These are phyloP conservation scores for Ambrosiella cleistominuta DNA, from an alignment of 2,329 filamentous ascomycete species.

Conservation along the genomic window DNA sequence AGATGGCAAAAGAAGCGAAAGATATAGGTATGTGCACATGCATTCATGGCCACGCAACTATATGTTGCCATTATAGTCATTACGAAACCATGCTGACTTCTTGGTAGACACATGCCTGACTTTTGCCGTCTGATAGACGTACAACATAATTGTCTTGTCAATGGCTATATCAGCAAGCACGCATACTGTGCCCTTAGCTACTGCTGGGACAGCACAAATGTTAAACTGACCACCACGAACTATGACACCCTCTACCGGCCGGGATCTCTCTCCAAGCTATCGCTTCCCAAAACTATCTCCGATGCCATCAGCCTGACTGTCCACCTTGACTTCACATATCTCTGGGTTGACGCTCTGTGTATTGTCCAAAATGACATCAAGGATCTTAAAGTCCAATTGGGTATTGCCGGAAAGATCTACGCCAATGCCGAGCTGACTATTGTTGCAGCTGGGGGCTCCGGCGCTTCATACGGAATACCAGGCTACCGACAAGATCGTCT, in stretches of 20 bases:
- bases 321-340: neutral
- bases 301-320: neutral
- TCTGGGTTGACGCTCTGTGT: constrained; percentile 2
- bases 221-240: neutral
- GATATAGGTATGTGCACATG: no score
- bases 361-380: neutral
- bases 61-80: no score
- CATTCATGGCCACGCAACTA: no score
- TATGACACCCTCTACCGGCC: neutral
- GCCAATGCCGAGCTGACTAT: neutral
- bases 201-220: no score
- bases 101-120: no score
- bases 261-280: neutral
- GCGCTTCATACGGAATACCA: neutral
- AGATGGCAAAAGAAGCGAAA: no score
- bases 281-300: neutral
- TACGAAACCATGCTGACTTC: no score
- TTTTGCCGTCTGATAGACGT: no score
- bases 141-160: no score
- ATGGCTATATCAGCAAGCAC: no score
- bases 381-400: neutral
- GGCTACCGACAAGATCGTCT: neutral
- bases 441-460: neutral
- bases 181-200: no score
- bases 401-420: neutral